A percentile compares a stretch with the other conserved stretches of the same genome.
Evolutionary conservation across 352 stramenopile species (phyloP).

Genomic region (Phytophthora europaea): DNA sequence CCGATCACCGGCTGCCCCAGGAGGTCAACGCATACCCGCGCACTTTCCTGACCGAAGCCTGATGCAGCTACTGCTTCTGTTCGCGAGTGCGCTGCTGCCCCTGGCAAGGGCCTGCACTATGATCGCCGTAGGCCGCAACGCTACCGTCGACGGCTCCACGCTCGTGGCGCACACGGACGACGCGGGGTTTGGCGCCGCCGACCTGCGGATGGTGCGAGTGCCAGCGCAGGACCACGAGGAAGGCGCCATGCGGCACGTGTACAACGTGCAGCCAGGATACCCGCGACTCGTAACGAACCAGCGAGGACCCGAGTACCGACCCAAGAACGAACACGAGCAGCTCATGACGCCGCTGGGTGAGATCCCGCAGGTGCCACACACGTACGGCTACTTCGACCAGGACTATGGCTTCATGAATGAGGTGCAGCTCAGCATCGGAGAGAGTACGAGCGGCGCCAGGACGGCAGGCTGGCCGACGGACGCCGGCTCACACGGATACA

Average conservation of each 20-base stretch:
- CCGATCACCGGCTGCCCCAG: neutral
- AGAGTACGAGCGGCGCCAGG: conserved; percentile 93
- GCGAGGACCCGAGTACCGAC: conserved; percentile 75
- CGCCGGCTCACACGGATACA: conserved; percentile 72
- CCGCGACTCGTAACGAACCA: conserved; percentile 79
- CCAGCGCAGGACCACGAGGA: conserved; percentile 78
- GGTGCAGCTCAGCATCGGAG: conserved; percentile 93
- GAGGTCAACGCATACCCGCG: neutral
- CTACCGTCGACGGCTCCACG: conserved; percentile 86
- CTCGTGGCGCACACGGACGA: conserved; percentile 93
- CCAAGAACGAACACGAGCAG: conserved; percentile 38
- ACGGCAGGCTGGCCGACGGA: conserved; percentile 80
- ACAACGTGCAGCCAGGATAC: conserved; percentile 75
- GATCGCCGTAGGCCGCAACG: conserved; percentile 87
- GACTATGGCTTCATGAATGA: conserved; percentile 97
- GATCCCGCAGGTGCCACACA: conserved; percentile 92
- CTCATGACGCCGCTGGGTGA: conserved; percentile 79
- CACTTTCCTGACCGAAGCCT: neutral
- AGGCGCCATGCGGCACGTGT: conserved; percentile 65
- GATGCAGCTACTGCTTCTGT: conserved; percentile 17
- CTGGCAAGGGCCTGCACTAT: conserved; percentile 82
- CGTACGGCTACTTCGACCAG: conserved; percentile 95
- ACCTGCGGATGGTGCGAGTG: conserved; percentile 93
- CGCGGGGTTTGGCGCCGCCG: conserved; percentile 82
- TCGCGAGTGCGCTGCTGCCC: conserved; percentile 9